Base-by-base conservation (phyloP, 2,329 filamentous ascomycete genomes). In the Xylaria sp. region DNA sequence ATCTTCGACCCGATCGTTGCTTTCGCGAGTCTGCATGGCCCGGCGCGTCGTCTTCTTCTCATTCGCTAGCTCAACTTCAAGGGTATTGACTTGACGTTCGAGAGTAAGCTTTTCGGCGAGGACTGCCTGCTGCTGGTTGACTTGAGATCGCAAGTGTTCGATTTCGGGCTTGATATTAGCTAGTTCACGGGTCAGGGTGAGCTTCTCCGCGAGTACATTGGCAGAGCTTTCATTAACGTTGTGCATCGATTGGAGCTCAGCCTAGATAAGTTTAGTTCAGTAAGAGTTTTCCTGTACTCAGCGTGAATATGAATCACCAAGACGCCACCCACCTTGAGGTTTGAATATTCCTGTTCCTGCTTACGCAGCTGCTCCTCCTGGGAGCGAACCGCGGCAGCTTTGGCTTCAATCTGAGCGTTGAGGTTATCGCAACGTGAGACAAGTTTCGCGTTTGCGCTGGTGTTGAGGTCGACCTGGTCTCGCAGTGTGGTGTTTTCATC, bases 41-140 rank as follows among this genome's bases (percentile, higher is more conserved):
- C 90, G 87, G 72, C 90, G 87, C 9, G 87, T 83, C 3, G 89
- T 86, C n/a, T 89, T 87, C 78, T 89, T 95, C 77, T 96, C 93
- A 72, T 92, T 93, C 72, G 94, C 93, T 2, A 97, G 85, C 74
- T 97, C 92, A 51, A 93, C 89, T 78, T 97, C 92, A 2, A 94
- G 80, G 1, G 90, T 89, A 75, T 87, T 90, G 33, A 97, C 80
- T 79, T 96, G 92, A 56, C 92, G 90, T 77, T 96, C 90, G 15
- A 97, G 81, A 1, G 91, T 86, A 54, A 95, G 84, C 79, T 97
- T 97, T 77, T 97, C 93, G 1, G 91, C 85, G 17, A 97, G 83
- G 11, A 93, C 82, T 2, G 87, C 85, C 75, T 94, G 90, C 63
- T 94, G 89, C 15, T 85, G 83, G 33, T 81, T 76, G 11, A 89